A percentile compares a stretch with the other conserved stretches of the same genome.
Evolutionary conservation across 169 alveolate species (phyloP).

Genomic region (Eimeria necatrix): DNA sequence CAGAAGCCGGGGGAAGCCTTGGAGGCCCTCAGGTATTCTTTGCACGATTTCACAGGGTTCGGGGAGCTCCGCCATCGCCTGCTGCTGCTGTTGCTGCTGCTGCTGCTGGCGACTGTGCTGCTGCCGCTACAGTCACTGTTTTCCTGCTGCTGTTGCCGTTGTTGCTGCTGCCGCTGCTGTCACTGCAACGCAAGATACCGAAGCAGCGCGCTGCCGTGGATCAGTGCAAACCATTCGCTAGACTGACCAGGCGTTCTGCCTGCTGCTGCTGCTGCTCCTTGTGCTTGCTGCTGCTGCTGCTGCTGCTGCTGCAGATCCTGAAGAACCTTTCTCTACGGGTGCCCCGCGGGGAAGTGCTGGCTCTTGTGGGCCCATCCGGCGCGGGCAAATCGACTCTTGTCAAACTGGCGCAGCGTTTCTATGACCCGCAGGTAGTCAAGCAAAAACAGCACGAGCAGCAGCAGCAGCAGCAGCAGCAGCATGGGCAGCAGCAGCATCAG

Average conservation of each 20-base stretch:
- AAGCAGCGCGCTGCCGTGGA: background rate
- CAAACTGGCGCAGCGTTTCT: constrained; percentile 88
- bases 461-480: constrained; percentile 14
- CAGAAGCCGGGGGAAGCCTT: background rate
- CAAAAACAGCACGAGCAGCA: constrained; percentile 17
- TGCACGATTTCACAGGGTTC: background rate
- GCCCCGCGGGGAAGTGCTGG: constrained; percentile 86
- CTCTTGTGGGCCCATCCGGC: constrained; percentile 94
- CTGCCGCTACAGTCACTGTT: background rate
- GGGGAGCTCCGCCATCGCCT: background rate
- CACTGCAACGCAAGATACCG: background rate
- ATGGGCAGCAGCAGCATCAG: background rate
- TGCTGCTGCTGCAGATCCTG: constrained; percentile 64
- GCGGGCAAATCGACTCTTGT: constrained; percentile 94
- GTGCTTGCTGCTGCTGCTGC: constrained; percentile 44
- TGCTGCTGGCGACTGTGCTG: background rate
- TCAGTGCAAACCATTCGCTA: background rate
- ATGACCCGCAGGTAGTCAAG: constrained; percentile 83
- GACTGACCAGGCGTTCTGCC: background rate
- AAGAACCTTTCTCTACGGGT: constrained; percentile 84
- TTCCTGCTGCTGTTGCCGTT: background rate
- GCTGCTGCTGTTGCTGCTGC: background rate
- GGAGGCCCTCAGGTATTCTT: background rate
- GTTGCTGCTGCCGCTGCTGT: background rate
- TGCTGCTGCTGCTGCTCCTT: constrained; percentile 25